phyloP scores from a whole-genome alignment of 306 rosid genomes.

The Cicer cuneatum region DNA sequence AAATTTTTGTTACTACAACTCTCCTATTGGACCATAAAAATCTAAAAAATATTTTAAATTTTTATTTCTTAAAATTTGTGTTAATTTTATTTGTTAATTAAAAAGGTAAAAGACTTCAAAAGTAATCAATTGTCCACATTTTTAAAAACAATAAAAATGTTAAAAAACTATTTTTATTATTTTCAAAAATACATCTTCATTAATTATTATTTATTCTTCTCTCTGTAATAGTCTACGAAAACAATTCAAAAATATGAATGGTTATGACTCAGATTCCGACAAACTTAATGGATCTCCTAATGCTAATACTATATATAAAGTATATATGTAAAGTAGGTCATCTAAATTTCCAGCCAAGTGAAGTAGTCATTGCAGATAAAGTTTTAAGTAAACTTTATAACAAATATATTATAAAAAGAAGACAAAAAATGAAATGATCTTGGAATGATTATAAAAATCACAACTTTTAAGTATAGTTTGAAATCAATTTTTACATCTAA shows the following conservation, averaged over 20 bases:
- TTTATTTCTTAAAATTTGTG: no score
- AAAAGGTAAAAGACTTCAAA: no score
- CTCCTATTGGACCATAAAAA: conserved; percentile 16
- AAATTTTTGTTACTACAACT: background rate
- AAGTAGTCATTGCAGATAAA: background rate
- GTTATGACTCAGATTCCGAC: conserved; percentile 55
- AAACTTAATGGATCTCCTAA: conserved; percentile 23
- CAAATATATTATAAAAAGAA: background rate
- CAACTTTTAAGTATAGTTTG: background rate
- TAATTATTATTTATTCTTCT: no score
- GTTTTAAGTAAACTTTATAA: background rate
- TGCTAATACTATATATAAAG: conserved; percentile 23
- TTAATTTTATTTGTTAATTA: no score
- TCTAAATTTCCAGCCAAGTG: conserved; percentile 26
- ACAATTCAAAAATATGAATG: conserved; percentile 15
- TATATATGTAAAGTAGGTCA: conserved; percentile 25
- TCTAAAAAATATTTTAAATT: no score
- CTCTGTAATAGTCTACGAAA: no score
- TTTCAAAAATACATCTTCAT: no score
- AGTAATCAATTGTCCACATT: no score
- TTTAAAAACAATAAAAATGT: no score
- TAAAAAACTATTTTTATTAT: no score
- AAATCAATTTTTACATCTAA: background rate
- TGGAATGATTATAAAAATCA: background rate
- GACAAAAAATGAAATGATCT: background rate